Evolutionary conservation across 257 asterid genomes (phyloP).

Genomic region (Solanum piurae): DNA sequence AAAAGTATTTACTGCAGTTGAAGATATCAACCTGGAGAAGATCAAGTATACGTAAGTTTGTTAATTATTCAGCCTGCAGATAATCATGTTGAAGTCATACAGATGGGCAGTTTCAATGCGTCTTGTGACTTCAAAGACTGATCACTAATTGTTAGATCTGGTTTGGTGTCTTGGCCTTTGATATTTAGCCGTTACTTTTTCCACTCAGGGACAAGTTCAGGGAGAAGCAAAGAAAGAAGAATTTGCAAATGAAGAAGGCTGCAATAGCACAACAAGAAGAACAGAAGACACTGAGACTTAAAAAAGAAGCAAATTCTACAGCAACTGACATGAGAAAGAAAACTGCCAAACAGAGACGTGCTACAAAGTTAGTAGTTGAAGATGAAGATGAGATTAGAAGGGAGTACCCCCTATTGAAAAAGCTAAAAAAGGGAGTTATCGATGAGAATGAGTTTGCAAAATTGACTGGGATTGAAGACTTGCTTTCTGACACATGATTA

Average conservation of each 20-base stretch:
- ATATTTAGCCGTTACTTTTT: background rate
- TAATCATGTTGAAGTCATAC: background rate
- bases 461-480: conserved; percentile 76
- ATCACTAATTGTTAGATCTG: background rate
- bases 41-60: conserved; percentile 44
- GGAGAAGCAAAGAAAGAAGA: conserved; percentile 84
- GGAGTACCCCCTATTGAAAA: conserved; percentile 70
- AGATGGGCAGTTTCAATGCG: background rate
- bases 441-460: conserved; percentile 62
- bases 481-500: conserved; percentile 18
- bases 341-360: conserved; percentile 80
- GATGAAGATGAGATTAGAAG: conserved; percentile 71
- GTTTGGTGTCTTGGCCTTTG: background rate
- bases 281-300: conserved; percentile 27
- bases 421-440: conserved; percentile 59
- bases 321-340: conserved; percentile 44
- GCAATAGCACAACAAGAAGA: conserved; percentile 30
- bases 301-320: conserved; percentile 22
- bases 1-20: conserved; percentile 56
- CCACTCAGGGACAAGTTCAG: conserved; percentile 68
- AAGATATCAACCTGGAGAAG: conserved; percentile 58
- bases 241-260: conserved; percentile 42
- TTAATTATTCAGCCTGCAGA: background rate
- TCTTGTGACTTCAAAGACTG: background rate
- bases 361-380: conserved; percentile 45